Conservation (phyloP, 2,329 filamentous ascomycete genomes). For the Pseudogymnoascus sp. region DNA sequence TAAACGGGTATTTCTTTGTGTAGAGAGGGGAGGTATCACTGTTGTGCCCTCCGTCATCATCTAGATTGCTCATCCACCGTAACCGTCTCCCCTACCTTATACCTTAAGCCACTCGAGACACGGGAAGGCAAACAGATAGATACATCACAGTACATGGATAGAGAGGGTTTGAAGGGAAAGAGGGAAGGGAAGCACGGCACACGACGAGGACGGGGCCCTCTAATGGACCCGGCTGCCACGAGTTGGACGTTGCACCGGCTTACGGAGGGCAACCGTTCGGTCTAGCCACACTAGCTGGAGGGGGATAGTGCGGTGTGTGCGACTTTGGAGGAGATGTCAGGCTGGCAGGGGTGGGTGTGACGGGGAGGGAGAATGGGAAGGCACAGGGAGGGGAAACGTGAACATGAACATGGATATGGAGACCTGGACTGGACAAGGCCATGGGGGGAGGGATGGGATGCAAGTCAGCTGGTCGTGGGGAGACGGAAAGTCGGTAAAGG, state of each 20-base stretch:
- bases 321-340: background rate
- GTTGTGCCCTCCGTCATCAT: background rate
- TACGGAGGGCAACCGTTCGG: background rate
- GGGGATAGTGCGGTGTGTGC: background rate
- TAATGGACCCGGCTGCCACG: background rate
- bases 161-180: too few relatives aligned
- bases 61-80: background rate
- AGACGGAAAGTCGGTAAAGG: background rate
- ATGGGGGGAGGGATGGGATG: background rate
- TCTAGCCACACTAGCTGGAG: background rate
- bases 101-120: background rate
- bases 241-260: background rate
- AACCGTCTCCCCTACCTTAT: background rate
- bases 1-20: background rate
- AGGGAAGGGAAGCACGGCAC: background rate
- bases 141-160: too few relatives aligned
- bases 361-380: background rate
- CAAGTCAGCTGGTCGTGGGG: background rate
- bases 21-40: background rate
- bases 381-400: background rate
- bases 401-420: background rate
- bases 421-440: background rate
- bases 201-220: background rate
- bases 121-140: background rate
- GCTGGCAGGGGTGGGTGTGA: background rate